Percentiles rank a stretch among this genome's conserved stretches.
These are phyloP conservation scores for Cladosporium sp. DNA, from an alignment of 2,329 filamentous ascomycete genomes.

Conservation along the genomic window DNA sequence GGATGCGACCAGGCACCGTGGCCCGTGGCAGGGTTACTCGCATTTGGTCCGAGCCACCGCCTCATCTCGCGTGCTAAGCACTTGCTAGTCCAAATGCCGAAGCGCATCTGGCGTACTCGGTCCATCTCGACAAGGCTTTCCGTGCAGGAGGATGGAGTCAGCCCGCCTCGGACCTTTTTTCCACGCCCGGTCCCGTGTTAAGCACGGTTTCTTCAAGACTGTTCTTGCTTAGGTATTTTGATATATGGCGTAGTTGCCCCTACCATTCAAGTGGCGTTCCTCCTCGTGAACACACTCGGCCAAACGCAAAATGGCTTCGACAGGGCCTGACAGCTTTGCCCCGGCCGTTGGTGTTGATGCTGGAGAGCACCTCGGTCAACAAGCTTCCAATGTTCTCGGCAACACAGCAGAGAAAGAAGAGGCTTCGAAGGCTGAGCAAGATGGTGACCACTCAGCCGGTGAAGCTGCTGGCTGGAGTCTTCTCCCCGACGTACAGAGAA, in stretches of 20 bases:
- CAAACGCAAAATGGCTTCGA: conserved; percentile 11
- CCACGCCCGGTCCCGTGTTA: not conserved
- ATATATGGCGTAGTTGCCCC: not conserved
- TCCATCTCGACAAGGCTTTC: not conserved
- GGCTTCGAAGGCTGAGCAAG: conserved; percentile 35
- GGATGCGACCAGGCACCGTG: not conserved
- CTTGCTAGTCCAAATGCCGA: not conserved
- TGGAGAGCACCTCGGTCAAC: conserved; percentile 11
- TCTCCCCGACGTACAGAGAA: not conserved
- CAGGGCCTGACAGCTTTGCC: conserved; percentile 7
- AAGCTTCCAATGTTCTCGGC: not conserved
- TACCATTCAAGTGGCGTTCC: not conserved
- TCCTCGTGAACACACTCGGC: not conserved
- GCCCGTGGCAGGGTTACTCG: not conserved
- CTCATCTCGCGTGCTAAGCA: not conserved
- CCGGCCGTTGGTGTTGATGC: conserved; percentile 9
- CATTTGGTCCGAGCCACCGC: not conserved
- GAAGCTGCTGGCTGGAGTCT: conserved; percentile 10
- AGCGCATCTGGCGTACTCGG: not conserved
- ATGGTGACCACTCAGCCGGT: conserved; percentile 3
- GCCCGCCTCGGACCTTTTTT: not conserved
- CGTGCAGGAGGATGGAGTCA: not conserved
- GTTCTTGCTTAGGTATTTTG: not conserved
- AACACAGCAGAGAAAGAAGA: conserved; percentile 35
- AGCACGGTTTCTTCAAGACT: not conserved